phyloP scores from a whole-genome alignment of 495 filamentous ascomycete genomes.

The Margaritispora aquatica region DNA sequence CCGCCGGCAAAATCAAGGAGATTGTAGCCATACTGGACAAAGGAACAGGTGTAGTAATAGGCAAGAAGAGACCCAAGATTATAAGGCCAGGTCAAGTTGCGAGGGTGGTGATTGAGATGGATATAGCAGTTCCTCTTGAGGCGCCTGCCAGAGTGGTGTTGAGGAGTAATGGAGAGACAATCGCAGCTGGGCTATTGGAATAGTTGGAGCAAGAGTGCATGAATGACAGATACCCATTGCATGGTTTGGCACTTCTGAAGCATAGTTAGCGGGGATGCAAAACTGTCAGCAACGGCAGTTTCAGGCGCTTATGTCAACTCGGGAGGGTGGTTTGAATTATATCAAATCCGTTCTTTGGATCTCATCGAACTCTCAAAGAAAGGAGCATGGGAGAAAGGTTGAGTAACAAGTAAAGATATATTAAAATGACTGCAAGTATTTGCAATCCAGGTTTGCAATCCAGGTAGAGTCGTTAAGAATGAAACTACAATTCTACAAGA shows the following conservation, averaged over 20 bases:
- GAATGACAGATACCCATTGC: not conserved
- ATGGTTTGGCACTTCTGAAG: not conserved
- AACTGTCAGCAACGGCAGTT: not conserved
- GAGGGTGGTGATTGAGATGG: constrained; percentile 65
- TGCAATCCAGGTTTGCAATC: too few relatives aligned
- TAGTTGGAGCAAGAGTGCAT: constrained; percentile 26
- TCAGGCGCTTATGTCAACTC: not conserved
- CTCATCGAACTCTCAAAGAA: too few relatives aligned
- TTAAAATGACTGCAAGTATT: too few relatives aligned
- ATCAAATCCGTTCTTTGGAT: not conserved
- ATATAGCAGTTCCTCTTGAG: constrained; percentile 71
- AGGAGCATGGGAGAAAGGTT: too few relatives aligned
- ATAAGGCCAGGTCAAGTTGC: constrained; percentile 67
- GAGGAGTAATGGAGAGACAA: constrained; percentile 68
- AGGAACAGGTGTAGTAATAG: constrained; percentile 46
- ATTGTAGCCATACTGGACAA: constrained; percentile 74
- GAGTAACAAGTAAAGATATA: too few relatives aligned
- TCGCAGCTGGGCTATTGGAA: constrained; percentile 83
- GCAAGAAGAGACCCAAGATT: constrained; percentile 79
- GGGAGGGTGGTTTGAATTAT: too few relatives aligned
- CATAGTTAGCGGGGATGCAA: not conserved
- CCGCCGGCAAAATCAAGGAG: constrained; percentile 63
- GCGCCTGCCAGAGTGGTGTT: constrained; percentile 73
- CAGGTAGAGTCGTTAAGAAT: too few relatives aligned
- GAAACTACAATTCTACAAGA: too few relatives aligned